These are phyloP conservation scores for Apocynum venetum DNA, from an alignment of 257 asterid genomes.

Conservation along the genomic window DNA sequence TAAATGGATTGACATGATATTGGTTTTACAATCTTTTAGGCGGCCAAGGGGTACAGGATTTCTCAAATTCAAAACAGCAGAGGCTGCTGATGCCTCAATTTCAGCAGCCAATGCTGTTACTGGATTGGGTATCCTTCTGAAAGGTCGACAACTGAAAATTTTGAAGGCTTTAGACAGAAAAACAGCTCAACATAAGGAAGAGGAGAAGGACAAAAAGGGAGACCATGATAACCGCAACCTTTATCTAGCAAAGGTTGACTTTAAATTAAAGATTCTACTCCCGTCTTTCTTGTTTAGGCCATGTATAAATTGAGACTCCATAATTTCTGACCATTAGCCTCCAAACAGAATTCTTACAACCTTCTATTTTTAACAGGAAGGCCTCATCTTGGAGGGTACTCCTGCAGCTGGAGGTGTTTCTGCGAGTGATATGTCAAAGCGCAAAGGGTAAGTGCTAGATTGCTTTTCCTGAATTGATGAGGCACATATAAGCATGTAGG, in stretches of 20 bases:
- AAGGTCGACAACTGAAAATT: conserved; percentile 78
- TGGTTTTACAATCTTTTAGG: conserved; percentile 37
- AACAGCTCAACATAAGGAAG: conserved; percentile 69
- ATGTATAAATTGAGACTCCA: background rate
- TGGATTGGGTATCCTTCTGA: conserved; percentile 64
- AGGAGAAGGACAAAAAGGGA: conserved; percentile 75
- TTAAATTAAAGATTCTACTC: background rate
- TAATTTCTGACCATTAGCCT: background rate
- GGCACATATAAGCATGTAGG: background rate
- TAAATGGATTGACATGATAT: background rate
- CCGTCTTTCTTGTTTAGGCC: conserved; percentile 10
- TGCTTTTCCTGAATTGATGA: background rate
- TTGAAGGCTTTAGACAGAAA: conserved; percentile 81
- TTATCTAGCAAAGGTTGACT: conserved; percentile 79
- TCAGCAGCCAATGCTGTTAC: conserved; percentile 53
- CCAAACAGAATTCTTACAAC: background rate
- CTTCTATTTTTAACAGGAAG: conserved; percentile 55
- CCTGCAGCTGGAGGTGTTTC: conserved; percentile 97
- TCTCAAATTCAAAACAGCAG: conserved; percentile 74
- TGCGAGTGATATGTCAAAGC: conserved; percentile 69
- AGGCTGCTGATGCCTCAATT: conserved; percentile 67
- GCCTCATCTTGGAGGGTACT: conserved; percentile 73
- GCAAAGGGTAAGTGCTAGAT: conserved; percentile 59
- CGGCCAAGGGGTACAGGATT: conserved; percentile 98
- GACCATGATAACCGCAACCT: conserved; percentile 74